These are phyloP conservation scores for Arthrobotrys sinensis DNA, from an alignment of 2,329 filamentous ascomycete genomes.

Conservation along the genomic window DNA sequence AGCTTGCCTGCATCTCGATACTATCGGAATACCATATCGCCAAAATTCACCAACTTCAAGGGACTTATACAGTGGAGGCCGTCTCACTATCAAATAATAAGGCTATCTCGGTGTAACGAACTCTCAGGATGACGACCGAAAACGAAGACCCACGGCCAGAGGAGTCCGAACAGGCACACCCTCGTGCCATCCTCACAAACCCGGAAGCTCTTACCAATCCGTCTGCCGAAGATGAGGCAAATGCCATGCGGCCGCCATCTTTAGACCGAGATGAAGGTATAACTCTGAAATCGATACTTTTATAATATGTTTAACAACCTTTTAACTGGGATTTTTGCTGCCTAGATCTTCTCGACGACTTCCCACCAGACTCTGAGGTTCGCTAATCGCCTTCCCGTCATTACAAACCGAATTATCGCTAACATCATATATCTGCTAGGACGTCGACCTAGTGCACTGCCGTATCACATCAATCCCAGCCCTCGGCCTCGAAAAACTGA, in stretches of 20 bases:
- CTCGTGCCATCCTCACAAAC: conserved; percentile 51
- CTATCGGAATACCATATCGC: not conserved
- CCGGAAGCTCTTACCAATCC: conserved; percentile 59
- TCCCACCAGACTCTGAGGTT: conserved; percentile 63
- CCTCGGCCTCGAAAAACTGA: conserved; percentile 87
- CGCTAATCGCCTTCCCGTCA: not conserved
- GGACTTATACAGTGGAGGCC: not conserved
- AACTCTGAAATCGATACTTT: not conserved
- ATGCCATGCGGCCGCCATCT: conserved; percentile 43
- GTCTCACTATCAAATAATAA: not conserved
- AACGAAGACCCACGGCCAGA: conserved; percentile 32
- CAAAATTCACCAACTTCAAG: not conserved
- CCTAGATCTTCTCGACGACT: conserved; percentile 64
- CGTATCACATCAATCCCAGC: conserved; percentile 83
- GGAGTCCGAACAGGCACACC: conserved; percentile 29
- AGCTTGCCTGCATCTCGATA: not conserved
- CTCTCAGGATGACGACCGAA: conserved; percentile 50
- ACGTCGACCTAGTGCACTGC: conserved; percentile 91
- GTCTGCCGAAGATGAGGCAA: conserved; percentile 52
- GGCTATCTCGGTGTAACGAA: not conserved
- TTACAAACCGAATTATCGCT: not conserved
- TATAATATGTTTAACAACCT: too few species aligned
- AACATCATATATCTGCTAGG: conserved; percentile 69
- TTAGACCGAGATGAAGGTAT: conserved; percentile 52
- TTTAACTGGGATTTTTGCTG: not conserved